A percentile compares a stretch with the other conserved stretches of the same genome.
phyloP scores from a whole-genome alignment of 257 asterid species.

The Prunella vulgaris region DNA sequence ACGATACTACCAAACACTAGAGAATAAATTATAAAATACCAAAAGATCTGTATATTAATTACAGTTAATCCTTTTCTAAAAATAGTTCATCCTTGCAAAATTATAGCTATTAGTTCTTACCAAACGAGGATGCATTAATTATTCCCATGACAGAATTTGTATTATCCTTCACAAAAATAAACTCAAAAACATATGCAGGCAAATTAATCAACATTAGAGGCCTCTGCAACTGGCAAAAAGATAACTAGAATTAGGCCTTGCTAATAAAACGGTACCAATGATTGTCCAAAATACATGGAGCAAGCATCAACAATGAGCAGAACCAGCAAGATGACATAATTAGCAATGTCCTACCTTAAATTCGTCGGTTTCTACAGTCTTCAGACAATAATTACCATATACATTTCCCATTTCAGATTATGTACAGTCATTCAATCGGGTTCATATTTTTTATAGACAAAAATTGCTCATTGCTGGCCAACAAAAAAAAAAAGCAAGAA shows the following conservation, averaged over 20 bases:
- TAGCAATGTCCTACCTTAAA: constrained; percentile 14
- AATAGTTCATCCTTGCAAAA: background rate
- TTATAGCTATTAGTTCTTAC: background rate
- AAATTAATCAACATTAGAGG: background rate
- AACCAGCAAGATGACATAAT: background rate
- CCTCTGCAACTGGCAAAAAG: background rate
- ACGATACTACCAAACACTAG: background rate
- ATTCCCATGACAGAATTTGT: background rate
- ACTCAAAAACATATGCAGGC: background rate
- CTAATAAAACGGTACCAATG: background rate
- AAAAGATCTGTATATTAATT: background rate
- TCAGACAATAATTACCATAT: constrained; percentile 19
- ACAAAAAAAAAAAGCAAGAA: background rate
- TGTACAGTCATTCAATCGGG: constrained; percentile 17
- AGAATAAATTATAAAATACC: too few relatives aligned
- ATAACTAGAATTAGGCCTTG: background rate
- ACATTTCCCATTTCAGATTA: constrained; percentile 16
- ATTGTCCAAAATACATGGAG: constrained; percentile 8
- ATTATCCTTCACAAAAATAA: background rate
- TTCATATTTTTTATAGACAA: constrained; percentile 13
- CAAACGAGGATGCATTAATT: background rate
- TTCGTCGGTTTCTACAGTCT: background rate
- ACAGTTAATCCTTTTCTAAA: too few relatives aligned
- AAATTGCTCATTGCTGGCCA: constrained; percentile 25
- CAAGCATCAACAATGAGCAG: background rate